Evolutionary conservation across 768 basidiomycete genomes (phyloP).

Genomic region (Calocera cornea): DNA sequence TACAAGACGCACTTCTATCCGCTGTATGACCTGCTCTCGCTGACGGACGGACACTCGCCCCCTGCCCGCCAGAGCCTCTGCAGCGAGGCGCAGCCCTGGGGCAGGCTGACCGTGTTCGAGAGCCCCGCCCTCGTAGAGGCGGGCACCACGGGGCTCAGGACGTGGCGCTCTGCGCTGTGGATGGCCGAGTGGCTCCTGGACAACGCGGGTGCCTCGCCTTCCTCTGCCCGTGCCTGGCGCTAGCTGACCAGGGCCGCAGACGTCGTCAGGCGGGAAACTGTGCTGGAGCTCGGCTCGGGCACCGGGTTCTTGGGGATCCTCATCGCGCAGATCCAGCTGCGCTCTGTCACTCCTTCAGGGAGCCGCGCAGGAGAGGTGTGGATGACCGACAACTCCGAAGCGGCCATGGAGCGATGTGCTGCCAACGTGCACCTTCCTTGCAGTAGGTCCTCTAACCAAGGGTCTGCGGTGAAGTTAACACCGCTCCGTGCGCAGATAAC

Average conservation of each 20-base stretch:
- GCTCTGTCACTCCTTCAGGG: conserved; percentile 7
- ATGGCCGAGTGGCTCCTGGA: conserved; percentile 47
- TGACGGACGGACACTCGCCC: neutral
- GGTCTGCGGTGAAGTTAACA: neutral
- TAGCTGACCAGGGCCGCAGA: conserved; percentile 22
- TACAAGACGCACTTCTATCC: conserved; percentile 3
- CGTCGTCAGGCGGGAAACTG: conserved; percentile 31
- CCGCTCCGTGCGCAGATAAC: conserved; percentile 26
- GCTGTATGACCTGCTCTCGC: neutral
- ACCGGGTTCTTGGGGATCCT: conserved; percentile 61
- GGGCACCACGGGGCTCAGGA: conserved; percentile 68
- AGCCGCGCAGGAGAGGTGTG: conserved; percentile 22
- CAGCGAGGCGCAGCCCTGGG: neutral
- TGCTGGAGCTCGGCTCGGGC: conserved; percentile 67
- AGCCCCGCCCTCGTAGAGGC: conserved; percentile 58
- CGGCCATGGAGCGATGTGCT: conserved; percentile 47
- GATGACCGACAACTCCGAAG: conserved; percentile 52
- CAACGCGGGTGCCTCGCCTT: conserved; percentile 36
- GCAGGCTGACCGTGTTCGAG: conserved; percentile 44
- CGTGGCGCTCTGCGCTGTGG: conserved; percentile 61
- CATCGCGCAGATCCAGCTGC: conserved; percentile 44
- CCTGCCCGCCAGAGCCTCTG: neutral
- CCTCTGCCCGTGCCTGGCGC: neutral
- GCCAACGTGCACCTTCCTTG: conserved; percentile 49
- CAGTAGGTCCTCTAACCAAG: conserved; percentile 36